Evolutionary conservation across 371 early-diverging fungal genomes (phyloP), one percentile per base, ranked within the genome.

Genomic region (Mucor racemosus): DNA sequence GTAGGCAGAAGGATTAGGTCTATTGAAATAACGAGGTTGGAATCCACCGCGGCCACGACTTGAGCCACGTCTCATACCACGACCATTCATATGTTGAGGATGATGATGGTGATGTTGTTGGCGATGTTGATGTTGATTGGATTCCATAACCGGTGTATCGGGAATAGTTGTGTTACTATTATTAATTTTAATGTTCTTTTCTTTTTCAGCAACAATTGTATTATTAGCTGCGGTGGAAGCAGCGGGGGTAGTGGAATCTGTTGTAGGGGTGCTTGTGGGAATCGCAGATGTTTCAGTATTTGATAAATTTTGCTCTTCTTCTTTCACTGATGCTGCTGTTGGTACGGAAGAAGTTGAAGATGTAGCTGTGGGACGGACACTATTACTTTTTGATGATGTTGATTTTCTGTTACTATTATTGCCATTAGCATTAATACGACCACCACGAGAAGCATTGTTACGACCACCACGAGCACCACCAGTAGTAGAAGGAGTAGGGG

Each of bases 401-500:
- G 42, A 31, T 8, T 54, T 54, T 21, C 21, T 55, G 42, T 13
- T 59, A 14, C 4, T 38, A 10, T 35, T 39, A 14, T 40, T 38
- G 17, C 42, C 36, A 41, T 36, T 15, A 31, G 19, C n/a, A 31
- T 48, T 17, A 6, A 21, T 26, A 53, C 48, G 53, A 13, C 48
- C 42, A 21, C 17, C 33, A 14, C 34, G 21, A 21, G 35, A 41
- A n/a, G 54, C 31, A 19, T 14, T 21, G 17, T 41, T 35, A 15
- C 26, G n/a, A 15, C 53, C 42, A 21, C 40, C 31, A 11, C 17
- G 31, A 34, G 33, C 14, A 13, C 33, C 46, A 36, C 62, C 62
- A 2, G 65, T 36, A n/a, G 57, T 26, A 40, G 77, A 73, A 19
- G 78, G 50, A 26, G 26, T 26, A 35, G 85, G 76, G 35, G 80